A percentile compares a stretch with the other conserved stretches of the same genome.
Conservation (phyloP, 352 stramenopile species). For the Pythium aquatile region DNA sequence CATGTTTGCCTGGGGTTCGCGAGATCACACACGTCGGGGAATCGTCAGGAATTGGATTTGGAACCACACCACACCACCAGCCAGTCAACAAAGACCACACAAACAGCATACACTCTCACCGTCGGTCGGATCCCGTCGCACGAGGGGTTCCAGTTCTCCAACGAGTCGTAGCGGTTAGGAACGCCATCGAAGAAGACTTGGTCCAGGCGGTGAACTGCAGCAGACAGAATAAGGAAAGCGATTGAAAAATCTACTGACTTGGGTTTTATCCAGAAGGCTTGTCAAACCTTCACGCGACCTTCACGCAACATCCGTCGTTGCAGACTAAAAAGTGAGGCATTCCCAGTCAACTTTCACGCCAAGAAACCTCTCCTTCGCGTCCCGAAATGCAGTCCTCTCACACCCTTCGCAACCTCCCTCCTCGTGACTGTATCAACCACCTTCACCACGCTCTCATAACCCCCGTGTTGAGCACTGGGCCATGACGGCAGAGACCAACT, state of each 20-base stretch:
- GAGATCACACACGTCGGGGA: background rate
- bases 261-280: background rate
- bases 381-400: no score
- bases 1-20: constrained; percentile 1
- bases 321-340: background rate
- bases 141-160: no score
- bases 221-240: constrained; percentile 10
- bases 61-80: constrained; percentile 6
- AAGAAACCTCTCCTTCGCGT: background rate
- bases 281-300: constrained; percentile 10
- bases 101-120: constrained; percentile 21
- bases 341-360: background rate
- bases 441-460: background rate
- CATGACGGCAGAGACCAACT: no score
- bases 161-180: constrained; percentile 15
- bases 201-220: background rate
- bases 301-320: constrained; percentile 14
- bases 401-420: background rate
- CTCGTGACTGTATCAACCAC: background rate
- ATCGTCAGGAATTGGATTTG: background rate
- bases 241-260: background rate
- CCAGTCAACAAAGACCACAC: constrained; percentile 34
- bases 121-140: constrained; percentile 9
- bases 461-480: no score
- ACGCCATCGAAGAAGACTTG: background rate